Evolutionary conservation across 768 basidiomycete genomes (phyloP).

Genomic region (Phylloporus rhodoxanthus): DNA sequence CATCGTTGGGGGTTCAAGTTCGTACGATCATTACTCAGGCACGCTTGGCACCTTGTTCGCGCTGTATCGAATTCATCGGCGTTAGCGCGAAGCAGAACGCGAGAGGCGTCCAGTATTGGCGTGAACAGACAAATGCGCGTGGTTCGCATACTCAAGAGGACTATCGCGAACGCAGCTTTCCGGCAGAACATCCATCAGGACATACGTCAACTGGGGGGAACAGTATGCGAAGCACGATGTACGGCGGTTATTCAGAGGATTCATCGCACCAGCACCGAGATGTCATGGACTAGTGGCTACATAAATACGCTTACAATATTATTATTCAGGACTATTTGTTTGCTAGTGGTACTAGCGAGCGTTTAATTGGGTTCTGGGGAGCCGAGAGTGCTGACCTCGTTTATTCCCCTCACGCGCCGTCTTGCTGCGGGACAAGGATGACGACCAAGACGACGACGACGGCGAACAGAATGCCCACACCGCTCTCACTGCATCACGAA

Average conservation of each 20-base stretch:
- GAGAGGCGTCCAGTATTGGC: too few species aligned
- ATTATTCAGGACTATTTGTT: background rate
- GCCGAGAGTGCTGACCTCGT: constrained; percentile 15
- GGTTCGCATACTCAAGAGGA: too few species aligned
- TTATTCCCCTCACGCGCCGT: background rate
- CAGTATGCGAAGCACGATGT: too few species aligned
- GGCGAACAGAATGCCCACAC: constrained; percentile 14
- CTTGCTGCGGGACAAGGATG: background rate
- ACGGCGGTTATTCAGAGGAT: too few species aligned
- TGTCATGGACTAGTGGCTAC: background rate
- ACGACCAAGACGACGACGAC: constrained; percentile 9
- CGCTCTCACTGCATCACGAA: constrained; percentile 12
- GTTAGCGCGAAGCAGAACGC: background rate
- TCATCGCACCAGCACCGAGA: too few species aligned
- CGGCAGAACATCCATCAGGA: too few species aligned
- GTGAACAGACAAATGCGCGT: too few species aligned
- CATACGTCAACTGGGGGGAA: too few species aligned
- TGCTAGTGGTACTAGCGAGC: constrained; percentile 34
- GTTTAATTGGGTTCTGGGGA: constrained; percentile 18
- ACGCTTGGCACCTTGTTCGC: too few species aligned
- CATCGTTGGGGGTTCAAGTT: constrained; percentile 43
- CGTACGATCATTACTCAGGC: constrained; percentile 17
- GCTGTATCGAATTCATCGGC: background rate
- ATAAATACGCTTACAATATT: background rate
- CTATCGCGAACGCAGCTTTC: too few species aligned